These are phyloP conservation scores for Zoysia japonica DNA, from an alignment of 176 grass and related monocot species.

Conservation along the genomic window DNA sequence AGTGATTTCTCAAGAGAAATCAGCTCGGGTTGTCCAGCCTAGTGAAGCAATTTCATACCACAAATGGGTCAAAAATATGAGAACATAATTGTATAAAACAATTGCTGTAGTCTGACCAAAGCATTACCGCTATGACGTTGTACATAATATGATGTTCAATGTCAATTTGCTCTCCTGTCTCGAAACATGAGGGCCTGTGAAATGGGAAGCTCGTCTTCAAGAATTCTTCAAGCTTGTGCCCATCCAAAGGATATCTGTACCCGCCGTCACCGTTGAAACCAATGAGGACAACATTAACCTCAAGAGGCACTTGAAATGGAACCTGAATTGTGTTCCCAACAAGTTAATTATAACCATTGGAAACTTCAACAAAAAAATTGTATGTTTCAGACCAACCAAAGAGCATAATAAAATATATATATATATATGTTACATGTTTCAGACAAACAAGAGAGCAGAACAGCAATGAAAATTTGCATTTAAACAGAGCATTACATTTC, in stretches of 20 bases:
- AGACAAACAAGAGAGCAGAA: background rate
- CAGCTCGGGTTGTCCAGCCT: constrained; percentile 95
- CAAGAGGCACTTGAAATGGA: constrained; percentile 97
- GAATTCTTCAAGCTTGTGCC: constrained; percentile 81
- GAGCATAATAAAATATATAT: background rate
- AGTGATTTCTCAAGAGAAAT: constrained; percentile 93
- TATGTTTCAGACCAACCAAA: background rate
- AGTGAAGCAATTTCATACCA: constrained; percentile 40
- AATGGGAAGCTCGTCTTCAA: constrained; percentile 81
- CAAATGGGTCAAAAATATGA: constrained; percentile 16
- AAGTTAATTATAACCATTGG: constrained; percentile 16
- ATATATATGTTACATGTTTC: constrained; percentile 3
- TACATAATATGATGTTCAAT: constrained; percentile 97
- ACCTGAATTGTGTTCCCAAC: constrained; percentile 59
- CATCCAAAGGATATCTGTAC: constrained; percentile 82
- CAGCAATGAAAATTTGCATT: background rate
- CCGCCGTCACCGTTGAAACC: constrained; percentile 95
- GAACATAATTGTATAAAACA: constrained; percentile 11
- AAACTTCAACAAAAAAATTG: background rate
- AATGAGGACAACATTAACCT: constrained; percentile 95
- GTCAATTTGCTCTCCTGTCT: constrained; percentile 97
- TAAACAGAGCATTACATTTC: constrained; percentile 20
- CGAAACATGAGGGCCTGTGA: constrained; percentile 90
- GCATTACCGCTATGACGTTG: constrained; percentile 82
- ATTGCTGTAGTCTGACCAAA: constrained; percentile 14